Conservation (phyloP, 345 rosid genomes). For the Geranium rotundifolium region DNA sequence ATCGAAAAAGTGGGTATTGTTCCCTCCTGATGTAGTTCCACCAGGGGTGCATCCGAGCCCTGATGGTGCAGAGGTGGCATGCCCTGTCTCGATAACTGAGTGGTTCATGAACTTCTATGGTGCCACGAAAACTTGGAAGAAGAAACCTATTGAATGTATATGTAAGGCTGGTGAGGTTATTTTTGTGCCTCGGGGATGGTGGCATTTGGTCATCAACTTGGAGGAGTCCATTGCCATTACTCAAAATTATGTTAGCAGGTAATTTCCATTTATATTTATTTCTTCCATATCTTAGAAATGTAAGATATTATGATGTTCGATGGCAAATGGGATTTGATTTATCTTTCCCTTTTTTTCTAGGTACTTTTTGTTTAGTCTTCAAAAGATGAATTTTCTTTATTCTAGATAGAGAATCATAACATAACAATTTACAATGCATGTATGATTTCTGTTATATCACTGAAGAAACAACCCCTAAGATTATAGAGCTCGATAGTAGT, state of each 20-base stretch:
- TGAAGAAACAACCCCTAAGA: not conserved
- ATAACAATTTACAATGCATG: not conserved
- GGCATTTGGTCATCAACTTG: slow-evolving; percentile 94
- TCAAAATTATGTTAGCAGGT: slow-evolving; percentile 96
- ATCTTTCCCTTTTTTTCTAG: not conserved
- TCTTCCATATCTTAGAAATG: not conserved
- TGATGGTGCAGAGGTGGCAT: slow-evolving; percentile 94
- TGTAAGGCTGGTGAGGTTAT: slow-evolving; percentile 93
- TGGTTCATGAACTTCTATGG: slow-evolving; percentile 98
- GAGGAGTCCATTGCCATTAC: slow-evolving; percentile 94
- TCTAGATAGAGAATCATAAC: not conserved
- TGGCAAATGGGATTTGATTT: not conserved
- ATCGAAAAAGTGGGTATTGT: slow-evolving; percentile 89
- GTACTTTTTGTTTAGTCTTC: too few species aligned
- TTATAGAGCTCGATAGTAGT: not conserved
- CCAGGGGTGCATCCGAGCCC: slow-evolving; percentile 97
- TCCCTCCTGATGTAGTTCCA: slow-evolving; percentile 88
- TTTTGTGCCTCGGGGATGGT: slow-evolving; percentile 97
- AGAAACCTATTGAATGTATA: slow-evolving; percentile 75
- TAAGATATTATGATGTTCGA: not conserved
- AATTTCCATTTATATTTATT: not conserved
- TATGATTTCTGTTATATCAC: too few species aligned
- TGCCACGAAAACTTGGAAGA: slow-evolving; percentile 62
- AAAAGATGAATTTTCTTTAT: not conserved
- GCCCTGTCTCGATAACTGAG: slow-evolving; percentile 90